Conservation (phyloP, 345 rosid species). For the Gossypium ekmanianum region DNA sequence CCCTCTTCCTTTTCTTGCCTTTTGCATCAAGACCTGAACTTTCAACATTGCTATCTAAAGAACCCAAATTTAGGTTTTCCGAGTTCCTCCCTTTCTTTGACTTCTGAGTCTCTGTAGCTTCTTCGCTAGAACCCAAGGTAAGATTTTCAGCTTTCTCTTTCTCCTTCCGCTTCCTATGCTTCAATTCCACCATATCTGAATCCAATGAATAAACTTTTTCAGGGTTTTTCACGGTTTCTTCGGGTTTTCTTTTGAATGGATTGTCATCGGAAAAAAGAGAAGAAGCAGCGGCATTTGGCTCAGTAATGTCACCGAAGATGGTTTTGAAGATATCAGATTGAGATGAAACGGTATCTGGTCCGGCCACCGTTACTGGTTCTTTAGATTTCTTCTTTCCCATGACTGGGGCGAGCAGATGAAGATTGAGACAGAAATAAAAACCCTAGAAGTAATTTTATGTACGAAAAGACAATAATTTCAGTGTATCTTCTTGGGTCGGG, state of each 20-base stretch:
- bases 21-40: conserved; percentile 7
- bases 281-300: conserved; percentile 24
- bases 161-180: conserved; percentile 25
- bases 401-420: neutral
- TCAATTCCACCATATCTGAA: conserved; percentile 11
- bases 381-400: conserved; percentile 44
- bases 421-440: neutral
- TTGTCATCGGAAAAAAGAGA: conserved; percentile 72
- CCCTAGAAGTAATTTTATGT: conserved; percentile 12
- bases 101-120: conserved; percentile 20
- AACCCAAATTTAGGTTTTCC: conserved; percentile 1
- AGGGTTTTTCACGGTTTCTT: conserved; percentile 23
- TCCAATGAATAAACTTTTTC: neutral
- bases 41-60: neutral
- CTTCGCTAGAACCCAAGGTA: conserved; percentile 16
- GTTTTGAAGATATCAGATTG: conserved; percentile 38
- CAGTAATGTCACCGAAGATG: conserved; percentile 35
- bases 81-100: conserved; percentile 29
- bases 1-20: conserved; percentile 86
- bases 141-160: conserved; percentile 3
- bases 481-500: neutral
- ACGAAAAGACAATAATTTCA: neutral
- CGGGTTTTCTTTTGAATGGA: conserved; percentile 73
- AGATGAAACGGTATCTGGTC: conserved; percentile 15
- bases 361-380: conserved; percentile 10